Evolutionary conservation across 441 rosid genomes (phyloP), one percentile per base, ranked within the genome.

Genomic region (Theobroma grandiflorum): DNA sequence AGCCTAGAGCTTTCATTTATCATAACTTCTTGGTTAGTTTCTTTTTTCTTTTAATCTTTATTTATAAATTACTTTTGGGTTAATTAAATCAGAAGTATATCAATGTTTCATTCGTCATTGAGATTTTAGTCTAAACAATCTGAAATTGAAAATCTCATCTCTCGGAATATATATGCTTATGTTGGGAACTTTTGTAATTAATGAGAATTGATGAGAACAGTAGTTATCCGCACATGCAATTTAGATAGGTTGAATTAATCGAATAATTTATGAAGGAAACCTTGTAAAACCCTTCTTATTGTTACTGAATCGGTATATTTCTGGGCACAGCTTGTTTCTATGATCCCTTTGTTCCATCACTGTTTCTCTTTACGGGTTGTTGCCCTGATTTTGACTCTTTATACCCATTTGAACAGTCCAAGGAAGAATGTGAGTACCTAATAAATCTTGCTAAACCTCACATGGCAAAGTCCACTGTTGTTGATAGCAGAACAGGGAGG

Each of bases 361-460:
- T 35, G n/a, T 75, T 75, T 61, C 12, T 50, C 16, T 33, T 75
- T 47, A 43, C 4, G 55, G 53, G 20, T 71, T 69, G 53, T 43
- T 59, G 20, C 18, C 33, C 15, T 78, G 45, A 59, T 33, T 43
- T 72, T 42, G 50, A 64, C 72, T 53, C 33, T 20, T 11, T 18
- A 4, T 66, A 45, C 67, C 70, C 26, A 26, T 82, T 82, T 81
- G 71, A 81, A 69, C 86, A 92, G 96, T 89, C 93, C 26, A 92
- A 88, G 82, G 94, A 88, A 83, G 96, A 92, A 82, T 92, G 94
- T 74, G 93, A 89, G 45, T 85, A 92, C 88, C 78, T 92, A 80
- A 90, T 90, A 82, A 84, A 76, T 85, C 91, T 90, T 52, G 94
- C 93, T n/a, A 87, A 82, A 79, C 96, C 94, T 79, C 85, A 78